Evolutionary conservation across 345 rosid species (phyloP).

Genomic region (Lumnitzera littorea): DNA sequence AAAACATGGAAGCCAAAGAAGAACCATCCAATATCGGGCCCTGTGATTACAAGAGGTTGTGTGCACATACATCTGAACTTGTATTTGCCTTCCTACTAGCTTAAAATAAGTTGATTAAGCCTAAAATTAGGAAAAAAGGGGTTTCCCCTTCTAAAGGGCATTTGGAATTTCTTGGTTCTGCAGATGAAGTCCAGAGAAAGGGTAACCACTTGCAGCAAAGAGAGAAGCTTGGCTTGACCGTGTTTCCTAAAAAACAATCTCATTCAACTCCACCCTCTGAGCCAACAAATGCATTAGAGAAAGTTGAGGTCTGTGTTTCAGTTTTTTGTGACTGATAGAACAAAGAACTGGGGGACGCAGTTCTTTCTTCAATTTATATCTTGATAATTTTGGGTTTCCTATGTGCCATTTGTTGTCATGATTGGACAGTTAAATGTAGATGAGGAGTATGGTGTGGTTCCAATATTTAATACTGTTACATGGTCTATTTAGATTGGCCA

Average conservation of each 20-base stretch:
- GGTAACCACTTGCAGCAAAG: slow-evolving; percentile 70
- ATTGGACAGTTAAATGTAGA: no score
- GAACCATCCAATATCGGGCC: slow-evolving; percentile 64
- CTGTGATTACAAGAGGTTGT: slow-evolving; percentile 55
- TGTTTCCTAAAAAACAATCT: slow-evolving; percentile 35
- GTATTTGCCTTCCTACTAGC: background rate
- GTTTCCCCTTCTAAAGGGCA: background rate
- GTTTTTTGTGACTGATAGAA: no score
- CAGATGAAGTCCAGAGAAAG: slow-evolving; percentile 60
- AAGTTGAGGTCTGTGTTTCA: slow-evolving; percentile 59
- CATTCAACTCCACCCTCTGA: slow-evolving; percentile 43
- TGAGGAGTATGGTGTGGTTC: no score
- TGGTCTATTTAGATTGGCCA: no score
- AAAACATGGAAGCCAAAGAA: slow-evolving; percentile 98
- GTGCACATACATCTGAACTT: slow-evolving; percentile 3
- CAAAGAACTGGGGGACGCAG: no score
- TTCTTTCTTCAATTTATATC: no score
- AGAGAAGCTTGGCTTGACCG: slow-evolving; percentile 70
- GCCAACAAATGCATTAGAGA: slow-evolving; percentile 55
- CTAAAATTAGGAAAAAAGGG: background rate
- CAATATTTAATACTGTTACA: no score
- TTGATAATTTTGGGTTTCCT: no score
- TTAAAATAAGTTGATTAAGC: background rate
- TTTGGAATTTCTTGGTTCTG: slow-evolving; percentile 8
- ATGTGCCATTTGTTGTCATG: no score